Conservation (phyloP, 352 stramenopile species). For the Hyaloperonospora brassicae region DNA sequence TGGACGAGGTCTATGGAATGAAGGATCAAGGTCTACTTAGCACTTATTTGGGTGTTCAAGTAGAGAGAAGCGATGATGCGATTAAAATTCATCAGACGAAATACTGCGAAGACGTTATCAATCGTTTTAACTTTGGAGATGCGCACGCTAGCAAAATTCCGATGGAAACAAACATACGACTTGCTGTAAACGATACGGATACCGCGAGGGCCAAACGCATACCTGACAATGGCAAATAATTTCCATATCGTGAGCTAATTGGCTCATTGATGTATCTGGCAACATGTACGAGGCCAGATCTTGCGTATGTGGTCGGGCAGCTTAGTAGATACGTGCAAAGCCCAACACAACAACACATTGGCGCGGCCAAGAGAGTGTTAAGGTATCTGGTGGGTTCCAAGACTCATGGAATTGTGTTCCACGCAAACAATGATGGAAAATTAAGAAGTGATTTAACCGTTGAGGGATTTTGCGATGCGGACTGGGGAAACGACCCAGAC, state of each 20-base stretch:
- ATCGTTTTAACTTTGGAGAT: slow-evolving; percentile 7
- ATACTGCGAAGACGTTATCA: slow-evolving; percentile 1
- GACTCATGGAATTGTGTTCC: too few species aligned
- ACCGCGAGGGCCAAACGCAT: slow-evolving; percentile 1
- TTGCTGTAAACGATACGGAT: slow-evolving; percentile 2
- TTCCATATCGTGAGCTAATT: slow-evolving; percentile 12
- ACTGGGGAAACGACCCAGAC: too few species aligned
- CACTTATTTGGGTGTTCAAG: slow-evolving; percentile 12
- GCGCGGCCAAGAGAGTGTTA: too few species aligned
- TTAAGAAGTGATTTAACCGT: too few species aligned
- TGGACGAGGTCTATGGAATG: slow-evolving; percentile 16
- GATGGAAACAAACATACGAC: slow-evolving; percentile 11
- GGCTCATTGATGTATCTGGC: slow-evolving; percentile 26
- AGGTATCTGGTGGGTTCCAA: too few species aligned
- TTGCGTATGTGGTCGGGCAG: slow-evolving; percentile 20
- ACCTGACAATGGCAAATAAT: slow-evolving; percentile 1
- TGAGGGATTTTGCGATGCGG: too few species aligned
- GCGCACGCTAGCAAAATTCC: slow-evolving; percentile 9
- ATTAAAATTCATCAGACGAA: background rate
- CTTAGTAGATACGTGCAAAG: slow-evolving; percentile 22
- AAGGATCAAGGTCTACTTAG: slow-evolving; percentile 18
- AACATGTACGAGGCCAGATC: slow-evolving; percentile 17
- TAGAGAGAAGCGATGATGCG: slow-evolving; percentile 1
- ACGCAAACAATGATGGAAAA: too few species aligned
- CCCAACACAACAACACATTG: too few species aligned